Percentiles rank a stretch among this genome's conserved stretches.
Conservation (phyloP, 331 rosid species). For the Phaseolus coccineus region DNA sequence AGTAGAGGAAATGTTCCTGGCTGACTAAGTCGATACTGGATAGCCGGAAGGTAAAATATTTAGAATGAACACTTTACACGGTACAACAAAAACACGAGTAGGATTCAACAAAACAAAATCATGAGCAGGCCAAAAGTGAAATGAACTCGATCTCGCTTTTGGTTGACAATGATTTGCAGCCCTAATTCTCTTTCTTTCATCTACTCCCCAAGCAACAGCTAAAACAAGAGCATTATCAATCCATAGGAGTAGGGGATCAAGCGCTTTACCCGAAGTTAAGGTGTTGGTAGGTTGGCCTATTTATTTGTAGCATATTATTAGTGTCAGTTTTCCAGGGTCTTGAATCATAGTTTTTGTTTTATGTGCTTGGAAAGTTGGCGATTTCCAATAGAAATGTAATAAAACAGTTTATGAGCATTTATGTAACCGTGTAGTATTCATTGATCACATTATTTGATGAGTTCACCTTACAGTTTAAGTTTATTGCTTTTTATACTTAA, state of each 20-base stretch:
- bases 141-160: neutral
- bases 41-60: neutral
- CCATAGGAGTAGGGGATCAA: conserved; percentile 9
- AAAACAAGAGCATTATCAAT: neutral
- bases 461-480: neutral
- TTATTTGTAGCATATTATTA: conserved; percentile 14
- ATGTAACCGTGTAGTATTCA: conserved; percentile 2
- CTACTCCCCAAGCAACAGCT: conserved; percentile 6
- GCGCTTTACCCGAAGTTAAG: neutral
- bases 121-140: neutral
- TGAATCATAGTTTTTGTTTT: neutral
- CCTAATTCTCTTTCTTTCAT: neutral
- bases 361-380: neutral
- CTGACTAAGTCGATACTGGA: neutral
- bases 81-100: neutral
- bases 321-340: neutral
- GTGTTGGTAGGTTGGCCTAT: neutral
- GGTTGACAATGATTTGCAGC: conserved; percentile 1
- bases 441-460: conserved; percentile 17
- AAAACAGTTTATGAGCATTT: neutral
- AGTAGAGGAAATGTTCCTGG: neutral
- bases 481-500: neutral
- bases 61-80: neutral
- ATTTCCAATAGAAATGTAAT: neutral
- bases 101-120: neutral